phyloP scores from a whole-genome alignment of 768 basidiomycete species.

The Chiua virens region DNA sequence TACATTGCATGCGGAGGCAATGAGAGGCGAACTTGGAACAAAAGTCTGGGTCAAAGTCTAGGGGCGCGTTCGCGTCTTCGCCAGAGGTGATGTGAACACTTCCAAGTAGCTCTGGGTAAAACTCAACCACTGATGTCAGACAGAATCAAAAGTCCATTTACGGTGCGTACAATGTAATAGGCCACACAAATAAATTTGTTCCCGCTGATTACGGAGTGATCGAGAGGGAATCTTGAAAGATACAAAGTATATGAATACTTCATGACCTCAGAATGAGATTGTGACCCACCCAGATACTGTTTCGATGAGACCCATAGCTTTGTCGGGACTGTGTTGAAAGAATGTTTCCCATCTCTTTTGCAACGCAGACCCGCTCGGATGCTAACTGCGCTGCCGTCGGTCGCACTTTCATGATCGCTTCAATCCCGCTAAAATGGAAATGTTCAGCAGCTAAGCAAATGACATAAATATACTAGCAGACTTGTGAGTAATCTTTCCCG shows the following conservation, averaged over 20 bases:
- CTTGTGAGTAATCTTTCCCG: conserved; percentile 55
- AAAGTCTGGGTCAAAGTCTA: conserved; percentile 46
- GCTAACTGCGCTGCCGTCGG: conserved; percentile 20
- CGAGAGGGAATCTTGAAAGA: conserved; percentile 23
- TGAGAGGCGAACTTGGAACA: conserved; percentile 39
- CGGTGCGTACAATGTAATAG: conserved; percentile 32
- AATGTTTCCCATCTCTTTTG: conserved; percentile 18
- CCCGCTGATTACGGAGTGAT: conserved; percentile 14
- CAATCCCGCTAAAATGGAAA: conserved; percentile 10
- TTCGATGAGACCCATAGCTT: conserved; percentile 35
- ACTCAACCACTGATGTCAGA: conserved; percentile 10
- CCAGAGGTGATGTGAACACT: conserved; percentile 47
- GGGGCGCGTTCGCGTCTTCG: conserved; percentile 38
- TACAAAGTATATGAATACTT: not conserved
- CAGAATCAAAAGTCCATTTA: no score
- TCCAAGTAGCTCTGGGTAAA: conserved; percentile 47
- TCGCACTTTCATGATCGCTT: conserved; percentile 24
- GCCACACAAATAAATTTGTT: conserved; percentile 28
- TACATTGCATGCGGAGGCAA: not conserved
- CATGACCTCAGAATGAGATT: not conserved
- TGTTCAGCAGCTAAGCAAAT: not conserved
- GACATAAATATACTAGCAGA: conserved; percentile 22
- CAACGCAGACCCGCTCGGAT: conserved; percentile 21
- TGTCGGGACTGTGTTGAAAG: conserved; percentile 20
- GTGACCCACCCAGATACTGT: conserved; percentile 38